Base-by-base conservation (phyloP, 2,329 filamentous ascomycete genomes). In the Phialophora expanda region DNA sequence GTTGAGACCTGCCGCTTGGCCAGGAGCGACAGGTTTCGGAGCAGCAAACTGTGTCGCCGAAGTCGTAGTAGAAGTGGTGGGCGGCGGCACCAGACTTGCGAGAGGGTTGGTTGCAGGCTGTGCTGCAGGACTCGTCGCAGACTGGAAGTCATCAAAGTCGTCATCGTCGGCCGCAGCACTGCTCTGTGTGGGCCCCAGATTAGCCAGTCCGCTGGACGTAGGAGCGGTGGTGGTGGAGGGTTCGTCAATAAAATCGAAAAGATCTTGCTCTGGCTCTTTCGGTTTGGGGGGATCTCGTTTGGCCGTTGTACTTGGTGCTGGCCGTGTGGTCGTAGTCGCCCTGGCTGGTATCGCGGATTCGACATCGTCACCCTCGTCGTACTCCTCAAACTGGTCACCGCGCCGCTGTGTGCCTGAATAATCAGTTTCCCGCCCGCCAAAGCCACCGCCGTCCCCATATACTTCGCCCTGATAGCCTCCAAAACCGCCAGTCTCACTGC, bases 131-230 rank as follows among this genome's bases (percentile, higher is more conserved):
- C 89, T 86, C 2, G 90, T 82, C 14, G 94, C 94, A 22, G 93
- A 96, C 78, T 97, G 92, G 83, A 98, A 98, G 75, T 99, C 95
- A 75, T 98, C 95, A 75, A 98, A 98, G 69, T 97, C 95, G 72
- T 97, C 94, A 68, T 91, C 89, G 59, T 87, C 88, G 50, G 82
- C 82, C 55, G 80, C 81, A 9, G 85, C 58, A 32, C 58, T 66
- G 24, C 62, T 81, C 68, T 79, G 75, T 68, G 81, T 76, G 56
- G 78, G 76, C 46, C 78, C 80, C 70, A 82, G 79, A 62, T 78
- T 74, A 22, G 79, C 75, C 65, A 80, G 74, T 54, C 78, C 74
- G 69, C 80, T 80, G 69, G 78, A 70, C 78, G 81, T 82, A 4
- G 83, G 75, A 2, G 74, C 68, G 8, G 82, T 76, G 11, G 82